phyloP scores from a whole-genome alignment of 108 stramenopile genomes.

The Nitzschia putrida region DNA sequence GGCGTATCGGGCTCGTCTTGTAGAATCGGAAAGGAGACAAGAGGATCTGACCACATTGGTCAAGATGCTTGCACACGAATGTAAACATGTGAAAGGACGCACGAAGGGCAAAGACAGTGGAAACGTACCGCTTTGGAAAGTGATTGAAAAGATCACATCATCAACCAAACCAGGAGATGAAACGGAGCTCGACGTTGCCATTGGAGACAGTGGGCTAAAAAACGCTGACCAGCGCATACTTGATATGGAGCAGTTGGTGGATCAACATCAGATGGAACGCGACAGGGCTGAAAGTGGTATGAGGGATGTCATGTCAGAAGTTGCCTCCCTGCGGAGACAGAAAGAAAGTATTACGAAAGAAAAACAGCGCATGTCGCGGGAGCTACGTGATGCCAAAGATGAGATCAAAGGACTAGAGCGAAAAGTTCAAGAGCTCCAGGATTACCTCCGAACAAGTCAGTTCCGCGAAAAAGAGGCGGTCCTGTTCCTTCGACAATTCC shows the following conservation, averaged over 20 bases:
- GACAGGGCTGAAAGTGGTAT: constrained; percentile 46
- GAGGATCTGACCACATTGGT: constrained; percentile 62
- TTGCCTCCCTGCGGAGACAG: constrained; percentile 65
- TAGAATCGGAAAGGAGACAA: constrained; percentile 55
- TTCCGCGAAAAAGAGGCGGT: constrained; percentile 90
- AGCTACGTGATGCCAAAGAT: constrained; percentile 55
- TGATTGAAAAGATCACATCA: constrained; percentile 11
- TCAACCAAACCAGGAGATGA: constrained; percentile 31
- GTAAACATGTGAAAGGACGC: constrained; percentile 55
- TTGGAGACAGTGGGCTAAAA: constrained; percentile 36
- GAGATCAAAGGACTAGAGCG: constrained; percentile 54
- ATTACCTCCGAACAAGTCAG: constrained; percentile 68
- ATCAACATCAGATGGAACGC: constrained; percentile 11
- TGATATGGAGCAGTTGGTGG: constrained; percentile 33
- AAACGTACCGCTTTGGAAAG: constrained; percentile 42
- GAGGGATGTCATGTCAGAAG: constrained; percentile 62
- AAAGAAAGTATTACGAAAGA: constrained; percentile 59
- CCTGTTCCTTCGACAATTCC: constrained; percentile 81
- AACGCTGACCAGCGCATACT: constrained; percentile 23
- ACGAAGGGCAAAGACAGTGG: constrained; percentile 9
- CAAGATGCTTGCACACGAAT: constrained; percentile 62
- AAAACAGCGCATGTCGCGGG: constrained; percentile 55
- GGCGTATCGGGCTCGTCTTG: constrained; percentile 57
- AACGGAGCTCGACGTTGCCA: constrained; percentile 29
- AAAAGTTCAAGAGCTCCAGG: constrained; percentile 55